Evolutionary conservation across 768 basidiomycete genomes (phyloP), one percentile per base, ranked within the genome.

Genomic region (Leucosporidium yakuticum): DNA sequence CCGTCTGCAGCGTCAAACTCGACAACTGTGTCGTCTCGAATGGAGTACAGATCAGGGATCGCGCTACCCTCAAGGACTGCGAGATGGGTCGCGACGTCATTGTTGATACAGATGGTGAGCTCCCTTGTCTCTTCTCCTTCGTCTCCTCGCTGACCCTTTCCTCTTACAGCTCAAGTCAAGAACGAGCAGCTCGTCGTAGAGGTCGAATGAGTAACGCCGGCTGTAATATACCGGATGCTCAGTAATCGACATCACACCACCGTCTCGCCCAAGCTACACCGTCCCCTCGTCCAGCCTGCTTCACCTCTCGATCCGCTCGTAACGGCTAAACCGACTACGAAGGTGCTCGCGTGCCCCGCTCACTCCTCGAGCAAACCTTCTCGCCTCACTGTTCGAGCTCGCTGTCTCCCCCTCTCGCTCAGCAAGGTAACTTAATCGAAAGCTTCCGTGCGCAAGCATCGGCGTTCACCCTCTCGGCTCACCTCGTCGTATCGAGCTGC

Each of bases 11-110:
- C 23, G 72, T 70, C 66, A 70, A 67, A 51, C 61, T 73, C 50
- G 69, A 73, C 56, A 69, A 69, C 44, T 73, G 72, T 31, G 72
- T 73, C 31, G 29, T 73, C 1, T 73, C 72, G 64, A 67, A 68
- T n/a, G 69, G 69, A 31, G 69, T 68, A 0, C 69, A 68, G 51
- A 48, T 69, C 25, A 49, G 66, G 20, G 69, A 73, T 27, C 64
- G 68, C 2, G 66, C 69, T 0, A 48, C 25, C 4, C 64, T 73
- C 63, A 73, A 69, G 54, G 69, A 73, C 53, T 73, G 72, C 57
- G 68, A 73, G 56, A 54, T 73, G 4, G 71, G 71, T 0, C n/a
- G 63, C 34, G 66, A 69, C 31, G 65, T 67, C 31, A 60, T 73
- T n/a, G 63, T 73, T 47, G 72, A 67, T 29, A 58, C 36, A 11